phyloP scores from a whole-genome alignment of 2,329 filamentous ascomycete genomes.

The Byssothecium circinans region DNA sequence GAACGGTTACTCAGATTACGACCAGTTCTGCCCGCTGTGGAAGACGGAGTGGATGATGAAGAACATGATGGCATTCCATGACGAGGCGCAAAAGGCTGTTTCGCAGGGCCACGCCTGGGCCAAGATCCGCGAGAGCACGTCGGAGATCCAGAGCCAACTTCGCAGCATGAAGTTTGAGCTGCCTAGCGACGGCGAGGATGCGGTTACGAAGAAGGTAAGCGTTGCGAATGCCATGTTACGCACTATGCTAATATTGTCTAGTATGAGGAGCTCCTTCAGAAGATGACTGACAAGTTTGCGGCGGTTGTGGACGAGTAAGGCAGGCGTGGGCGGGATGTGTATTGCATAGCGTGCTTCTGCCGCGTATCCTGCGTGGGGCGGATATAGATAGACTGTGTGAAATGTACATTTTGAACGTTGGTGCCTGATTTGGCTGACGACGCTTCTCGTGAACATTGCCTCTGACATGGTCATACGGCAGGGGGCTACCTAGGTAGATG shows the following conservation, averaged over 20 bases:
- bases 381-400: constrained; percentile 28
- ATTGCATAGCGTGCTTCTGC: constrained; percentile 31
- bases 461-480: constrained; percentile 16
- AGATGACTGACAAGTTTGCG: constrained; percentile 97
- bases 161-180: constrained; percentile 97
- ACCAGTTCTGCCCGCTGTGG: constrained; percentile 99
- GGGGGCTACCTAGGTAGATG: not conserved
- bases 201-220: constrained; percentile 78
- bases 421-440: constrained; percentile 41
- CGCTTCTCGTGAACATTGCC: constrained; percentile 21
- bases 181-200: constrained; percentile 80
- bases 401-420: constrained; percentile 32
- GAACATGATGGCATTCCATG: constrained; percentile 96
- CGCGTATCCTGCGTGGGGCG: constrained; percentile 19
- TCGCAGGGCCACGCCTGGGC: constrained; percentile 87
- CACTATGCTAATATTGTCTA: constrained; percentile 51
- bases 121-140: constrained; percentile 89
- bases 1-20: constrained; percentile 98
- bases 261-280: constrained; percentile 90
- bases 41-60: constrained; percentile 99
- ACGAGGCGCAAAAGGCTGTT: constrained; percentile 95
- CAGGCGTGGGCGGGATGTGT: constrained; percentile 51
- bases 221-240: not conserved
- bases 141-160: constrained; percentile 80
- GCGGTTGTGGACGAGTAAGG: constrained; percentile 88